phyloP scores from a whole-genome alignment of 345 rosid genomes.

The Eucalyptus paniculata region DNA sequence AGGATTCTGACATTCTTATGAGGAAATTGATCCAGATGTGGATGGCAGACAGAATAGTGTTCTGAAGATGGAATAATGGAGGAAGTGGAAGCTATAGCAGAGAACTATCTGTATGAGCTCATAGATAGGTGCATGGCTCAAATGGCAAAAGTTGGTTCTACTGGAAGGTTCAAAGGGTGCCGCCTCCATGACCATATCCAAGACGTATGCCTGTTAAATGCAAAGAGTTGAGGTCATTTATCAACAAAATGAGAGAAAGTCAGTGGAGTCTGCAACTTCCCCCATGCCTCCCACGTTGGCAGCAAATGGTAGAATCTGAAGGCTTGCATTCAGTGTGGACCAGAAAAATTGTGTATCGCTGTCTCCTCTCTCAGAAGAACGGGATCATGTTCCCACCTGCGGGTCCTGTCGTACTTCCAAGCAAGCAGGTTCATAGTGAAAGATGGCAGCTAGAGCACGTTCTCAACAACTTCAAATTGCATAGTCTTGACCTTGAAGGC shows the following conservation, averaged over 20 bases:
- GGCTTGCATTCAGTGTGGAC: background rate
- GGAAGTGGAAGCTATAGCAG: conserved; percentile 13
- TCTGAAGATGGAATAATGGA: background rate
- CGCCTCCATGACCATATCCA: conserved; percentile 28
- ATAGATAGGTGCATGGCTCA: conserved; percentile 17
- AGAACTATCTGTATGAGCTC: conserved; percentile 10
- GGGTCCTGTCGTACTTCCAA: background rate
- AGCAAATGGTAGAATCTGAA: background rate
- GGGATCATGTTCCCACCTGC: background rate
- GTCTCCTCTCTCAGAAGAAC: background rate
- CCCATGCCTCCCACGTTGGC: background rate
- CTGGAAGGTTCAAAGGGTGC: conserved; percentile 13
- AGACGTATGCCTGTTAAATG: conserved; percentile 14
- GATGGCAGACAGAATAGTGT: conserved; percentile 25
- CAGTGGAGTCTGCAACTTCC: background rate
- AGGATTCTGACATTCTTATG: conserved; percentile 18
- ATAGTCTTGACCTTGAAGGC: background rate
- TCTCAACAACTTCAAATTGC: background rate
- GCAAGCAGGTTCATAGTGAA: background rate
- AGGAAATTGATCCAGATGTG: conserved; percentile 26
- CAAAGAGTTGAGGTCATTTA: background rate
- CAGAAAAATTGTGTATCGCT: background rate
- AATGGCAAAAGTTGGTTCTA: conserved; percentile 1
- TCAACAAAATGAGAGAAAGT: background rate
- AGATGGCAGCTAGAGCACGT: background rate